Percentiles rank a stretch among this genome's conserved stretches.
These are phyloP conservation scores for Dichotomocladium elegans DNA, from an alignment of 371 early-diverging fungal genomes.

Conservation along the genomic window DNA sequence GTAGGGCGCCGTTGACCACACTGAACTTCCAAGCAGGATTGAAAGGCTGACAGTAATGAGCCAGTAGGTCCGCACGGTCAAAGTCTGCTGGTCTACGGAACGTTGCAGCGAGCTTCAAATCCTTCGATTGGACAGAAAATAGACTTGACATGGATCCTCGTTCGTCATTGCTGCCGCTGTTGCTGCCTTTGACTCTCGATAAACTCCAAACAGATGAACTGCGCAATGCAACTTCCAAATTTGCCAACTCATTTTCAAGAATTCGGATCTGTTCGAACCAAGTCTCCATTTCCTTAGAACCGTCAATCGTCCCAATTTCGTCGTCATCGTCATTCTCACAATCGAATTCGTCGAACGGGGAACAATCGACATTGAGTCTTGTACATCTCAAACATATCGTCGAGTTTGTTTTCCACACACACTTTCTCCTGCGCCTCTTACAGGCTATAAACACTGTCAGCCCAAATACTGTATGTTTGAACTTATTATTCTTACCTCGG, in stretches of 20 bases:
- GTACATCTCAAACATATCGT: conserved; percentile 2
- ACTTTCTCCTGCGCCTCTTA: conserved; percentile 4
- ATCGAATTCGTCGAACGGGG: background rate
- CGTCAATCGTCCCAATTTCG: background rate
- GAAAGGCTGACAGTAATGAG: too few species aligned
- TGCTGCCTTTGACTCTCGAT: background rate
- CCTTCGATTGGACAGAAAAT: background rate
- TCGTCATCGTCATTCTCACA: conserved; percentile 2
- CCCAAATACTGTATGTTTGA: background rate
- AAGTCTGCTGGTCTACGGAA: background rate
- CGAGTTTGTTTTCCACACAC: background rate
- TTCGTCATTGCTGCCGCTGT: background rate
- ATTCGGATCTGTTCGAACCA: background rate
- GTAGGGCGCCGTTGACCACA: conserved; percentile 8
- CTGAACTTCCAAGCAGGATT: conserved; percentile 15
- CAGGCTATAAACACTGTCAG: background rate
- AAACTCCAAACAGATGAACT: background rate
- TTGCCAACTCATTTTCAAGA: background rate
- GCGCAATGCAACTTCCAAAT: background rate
- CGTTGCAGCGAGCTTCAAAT: background rate
- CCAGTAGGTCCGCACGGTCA: too few species aligned
- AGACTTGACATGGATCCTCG: background rate
- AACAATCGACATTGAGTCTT: conserved; percentile 1
- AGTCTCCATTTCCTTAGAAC: background rate
- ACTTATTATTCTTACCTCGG: too few species aligned